These are phyloP conservation scores for Orychophragmus violaceus DNA, from an alignment of 345 rosid genomes.

Conservation along the genomic window DNA sequence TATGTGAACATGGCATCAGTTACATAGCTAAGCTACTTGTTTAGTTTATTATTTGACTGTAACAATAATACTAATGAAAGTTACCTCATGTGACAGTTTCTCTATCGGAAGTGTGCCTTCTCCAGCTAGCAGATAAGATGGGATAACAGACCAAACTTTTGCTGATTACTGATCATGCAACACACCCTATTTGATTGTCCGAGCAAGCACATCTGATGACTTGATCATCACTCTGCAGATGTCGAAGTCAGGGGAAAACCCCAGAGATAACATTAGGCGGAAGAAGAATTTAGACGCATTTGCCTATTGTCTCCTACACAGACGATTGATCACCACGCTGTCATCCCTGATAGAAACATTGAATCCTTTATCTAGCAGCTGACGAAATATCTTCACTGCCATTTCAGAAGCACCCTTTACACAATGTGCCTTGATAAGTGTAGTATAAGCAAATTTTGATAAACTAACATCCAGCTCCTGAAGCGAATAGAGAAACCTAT, in stretches of 20 bases:
- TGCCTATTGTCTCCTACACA: conserved; percentile 47
- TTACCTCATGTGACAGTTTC: conserved; percentile 15
- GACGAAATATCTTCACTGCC: conserved; percentile 37
- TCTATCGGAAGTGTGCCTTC: conserved; percentile 1
- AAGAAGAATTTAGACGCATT: conserved; percentile 46
- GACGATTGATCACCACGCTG: conserved; percentile 62
- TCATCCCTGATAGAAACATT: conserved; percentile 58
- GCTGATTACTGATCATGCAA: conserved; percentile 27
- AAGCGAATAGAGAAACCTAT: conserved; percentile 41
- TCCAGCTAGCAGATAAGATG: conserved; percentile 5
- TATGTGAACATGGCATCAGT: background rate
- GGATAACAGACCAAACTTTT: background rate
- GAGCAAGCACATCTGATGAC: conserved; percentile 40
- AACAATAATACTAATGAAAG: background rate
- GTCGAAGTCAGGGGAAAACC: conserved; percentile 52
- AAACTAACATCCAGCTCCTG: conserved; percentile 30
- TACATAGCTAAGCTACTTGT: background rate
- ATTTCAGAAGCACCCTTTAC: conserved; percentile 50
- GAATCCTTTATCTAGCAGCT: conserved; percentile 54
- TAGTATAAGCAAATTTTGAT: conserved; percentile 54
- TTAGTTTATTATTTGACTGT: background rate
- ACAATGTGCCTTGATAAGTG: conserved; percentile 71
- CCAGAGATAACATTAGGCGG: conserved; percentile 48
- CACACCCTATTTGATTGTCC: conserved; percentile 45
- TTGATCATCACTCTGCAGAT: conserved; percentile 48